Evolutionary conservation across 192 early-diverging fungal genomes (phyloP).

Genomic region (Oehlia diaphana): DNA sequence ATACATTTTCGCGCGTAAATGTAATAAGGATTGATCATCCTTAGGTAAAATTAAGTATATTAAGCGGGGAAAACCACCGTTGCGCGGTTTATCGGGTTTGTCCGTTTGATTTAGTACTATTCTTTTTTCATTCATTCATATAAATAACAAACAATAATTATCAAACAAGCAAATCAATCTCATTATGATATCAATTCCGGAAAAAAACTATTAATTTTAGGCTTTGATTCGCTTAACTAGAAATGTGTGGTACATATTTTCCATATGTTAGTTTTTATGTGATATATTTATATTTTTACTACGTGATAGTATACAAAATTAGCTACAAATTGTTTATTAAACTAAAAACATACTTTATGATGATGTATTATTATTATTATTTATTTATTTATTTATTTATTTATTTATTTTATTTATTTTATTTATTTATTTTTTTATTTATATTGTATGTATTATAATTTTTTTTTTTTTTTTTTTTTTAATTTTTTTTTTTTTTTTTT

Average conservation of each 20-base stretch:
- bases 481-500: not conserved
- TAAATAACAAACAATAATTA: not conserved
- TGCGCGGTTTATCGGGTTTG: not conserved
- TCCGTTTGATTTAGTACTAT: not conserved
- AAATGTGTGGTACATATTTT: not conserved
- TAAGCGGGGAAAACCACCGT: not conserved
- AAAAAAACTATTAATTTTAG: not conserved
- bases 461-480: not conserved
- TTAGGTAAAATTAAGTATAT: not conserved
- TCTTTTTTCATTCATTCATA: not conserved
- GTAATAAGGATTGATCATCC: not conserved
- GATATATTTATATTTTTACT: not conserved
- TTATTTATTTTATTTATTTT: too few species aligned
- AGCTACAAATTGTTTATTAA: not conserved
- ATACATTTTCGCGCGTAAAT: not conserved
- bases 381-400: too few species aligned
- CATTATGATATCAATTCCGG: not conserved
- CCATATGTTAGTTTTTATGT: too few species aligned
- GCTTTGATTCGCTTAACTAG: too few species aligned
- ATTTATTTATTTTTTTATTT: not conserved
- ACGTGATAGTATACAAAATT: not conserved
- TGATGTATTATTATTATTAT: not conserved
- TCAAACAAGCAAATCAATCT: not conserved
- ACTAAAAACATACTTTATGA: not conserved
- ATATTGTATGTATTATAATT: not conserved